Evolutionary conservation across 2,329 filamentous ascomycete genomes (phyloP), one percentile per base, ranked within the genome.

Genomic region (Xylaria sp.): DNA sequence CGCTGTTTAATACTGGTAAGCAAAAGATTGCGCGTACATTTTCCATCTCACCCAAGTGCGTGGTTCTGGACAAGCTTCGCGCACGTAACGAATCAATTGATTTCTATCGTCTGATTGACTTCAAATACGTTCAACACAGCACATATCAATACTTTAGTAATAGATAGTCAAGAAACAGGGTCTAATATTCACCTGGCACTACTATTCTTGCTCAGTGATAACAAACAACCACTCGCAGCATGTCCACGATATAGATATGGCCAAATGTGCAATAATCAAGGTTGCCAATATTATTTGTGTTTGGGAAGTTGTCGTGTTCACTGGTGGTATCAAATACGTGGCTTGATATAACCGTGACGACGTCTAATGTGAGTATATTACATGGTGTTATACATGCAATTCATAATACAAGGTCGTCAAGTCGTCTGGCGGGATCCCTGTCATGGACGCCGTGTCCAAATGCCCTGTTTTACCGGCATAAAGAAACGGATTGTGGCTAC

Each of bases 351-450:
- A 25, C 34, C 9, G 6, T 36, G 20, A 7, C 28, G 20, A 23
- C 15, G 25, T 43, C n/a, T 32, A 20, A 25, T 30, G 5, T 48
- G 30, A 39, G n/a, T 60, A 36, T 62, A 34, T 36, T 53, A 41
- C 53, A 46, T 57, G 3, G 8, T 58, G 12, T 59, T 55, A 34
- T 60, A 59, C 55, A 60, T 60, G 41, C 18, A 28, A 20, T 56
- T 48, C 18, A 53, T 56, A 34, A 25, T 48, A 48, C 39, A 46
- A 50, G 41, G 32, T 25, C 3, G 25, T 32, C n/a, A 10, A 5
- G 20, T 18, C 34, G 1, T 28, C 15, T 63, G 25, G 45, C 13
- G 13, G 5, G 6, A 28, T 8, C 7, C 34, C 10, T 1, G 3
- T 10, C 12, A n/a, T 23, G 15, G 15, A 15, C 25, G 41, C 39